Conservation (phyloP, 176 grass and related monocot species). For the Zizania latifolia region DNA sequence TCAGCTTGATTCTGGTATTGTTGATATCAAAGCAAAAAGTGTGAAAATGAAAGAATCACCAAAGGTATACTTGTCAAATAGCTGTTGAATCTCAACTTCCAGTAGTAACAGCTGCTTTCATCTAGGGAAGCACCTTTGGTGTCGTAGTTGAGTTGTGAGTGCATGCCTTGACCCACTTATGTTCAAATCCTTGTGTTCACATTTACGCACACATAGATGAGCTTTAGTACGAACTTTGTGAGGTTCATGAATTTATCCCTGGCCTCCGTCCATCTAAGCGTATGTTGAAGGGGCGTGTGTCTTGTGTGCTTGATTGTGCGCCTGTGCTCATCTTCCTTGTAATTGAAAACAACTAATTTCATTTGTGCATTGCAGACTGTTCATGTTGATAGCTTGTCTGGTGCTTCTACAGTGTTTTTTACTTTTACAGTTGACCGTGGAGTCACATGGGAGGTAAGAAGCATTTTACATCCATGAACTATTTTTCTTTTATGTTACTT, state of each 20-base stretch:
- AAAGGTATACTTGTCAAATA: slow-evolving; percentile 51
- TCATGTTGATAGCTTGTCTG: slow-evolving; percentile 75
- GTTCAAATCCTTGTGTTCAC: not conserved
- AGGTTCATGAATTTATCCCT: not conserved
- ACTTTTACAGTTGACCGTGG: slow-evolving; percentile 76
- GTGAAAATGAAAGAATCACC: slow-evolving; percentile 74
- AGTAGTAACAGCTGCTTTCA: not conserved
- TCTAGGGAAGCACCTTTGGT: not conserved
- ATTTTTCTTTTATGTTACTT: not conserved
- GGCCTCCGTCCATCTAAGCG: not conserved
- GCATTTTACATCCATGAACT: not conserved
- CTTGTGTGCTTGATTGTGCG: no score
- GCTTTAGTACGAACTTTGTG: not conserved
- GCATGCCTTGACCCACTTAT: not conserved
- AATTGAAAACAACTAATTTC: slow-evolving; percentile 11
- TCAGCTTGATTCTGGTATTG: slow-evolving; percentile 89
- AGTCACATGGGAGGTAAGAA: slow-evolving; percentile 84
- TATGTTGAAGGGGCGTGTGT: not conserved
- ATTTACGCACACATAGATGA: not conserved
- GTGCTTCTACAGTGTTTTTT: slow-evolving; percentile 80
- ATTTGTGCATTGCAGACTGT: slow-evolving; percentile 70
- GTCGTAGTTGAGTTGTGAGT: not conserved
- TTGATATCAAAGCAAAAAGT: slow-evolving; percentile 82
- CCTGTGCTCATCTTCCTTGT: not conserved
- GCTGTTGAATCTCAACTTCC: not conserved